A percentile compares a stretch with the other conserved stretches of the same genome.
Conservation (phyloP, 2,329 filamentous ascomycete genomes). For the Claviceps humidiphila region DNA sequence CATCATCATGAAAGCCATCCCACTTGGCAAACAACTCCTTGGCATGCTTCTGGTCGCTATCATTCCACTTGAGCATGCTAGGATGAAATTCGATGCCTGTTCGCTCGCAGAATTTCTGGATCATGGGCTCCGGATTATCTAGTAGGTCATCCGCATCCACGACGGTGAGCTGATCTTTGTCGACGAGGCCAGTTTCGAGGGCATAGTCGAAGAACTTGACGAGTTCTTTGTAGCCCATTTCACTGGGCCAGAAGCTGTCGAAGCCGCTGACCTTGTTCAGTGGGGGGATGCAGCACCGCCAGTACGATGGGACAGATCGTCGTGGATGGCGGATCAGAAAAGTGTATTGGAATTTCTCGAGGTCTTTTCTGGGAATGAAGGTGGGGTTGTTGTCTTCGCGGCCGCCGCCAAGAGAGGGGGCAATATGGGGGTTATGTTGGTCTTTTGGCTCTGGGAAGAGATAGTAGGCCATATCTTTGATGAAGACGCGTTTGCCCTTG, state of each 20-base stretch:
- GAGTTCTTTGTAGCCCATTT: constrained; percentile 85
- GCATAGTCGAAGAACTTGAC: constrained; percentile 80
- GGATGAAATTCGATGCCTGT: constrained; percentile 65
- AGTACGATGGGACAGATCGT: constrained; percentile 83
- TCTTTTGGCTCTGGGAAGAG: constrained; percentile 60
- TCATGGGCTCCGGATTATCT: constrained; percentile 63
- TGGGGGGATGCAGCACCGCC: constrained; percentile 84
- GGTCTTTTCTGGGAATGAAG: constrained; percentile 56
- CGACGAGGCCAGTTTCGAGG: constrained; percentile 53
- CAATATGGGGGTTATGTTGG: constrained; percentile 51
- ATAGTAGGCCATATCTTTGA: constrained; percentile 97
- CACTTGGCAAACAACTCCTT: constrained; percentile 82
- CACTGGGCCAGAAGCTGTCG: constrained; percentile 70
- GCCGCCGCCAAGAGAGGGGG: constrained; percentile 62
- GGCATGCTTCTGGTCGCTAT: constrained; percentile 60
- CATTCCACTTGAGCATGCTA: constrained; percentile 75
- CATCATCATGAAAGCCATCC: constrained; percentile 94
- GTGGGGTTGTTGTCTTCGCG: constrained; percentile 63
- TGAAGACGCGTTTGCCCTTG: constrained; percentile 83
- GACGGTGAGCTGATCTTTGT: constrained; percentile 64
- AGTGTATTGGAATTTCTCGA: constrained; percentile 80
- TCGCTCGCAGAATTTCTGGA: constrained; percentile 68
- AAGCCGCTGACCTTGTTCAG: constrained; percentile 74
- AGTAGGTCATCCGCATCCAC: constrained; percentile 91
- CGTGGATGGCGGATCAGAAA: constrained; percentile 96